These are phyloP conservation scores for Cocos nucifera DNA, from an alignment of 176 grass and related monocot species.

Conservation along the genomic window DNA sequence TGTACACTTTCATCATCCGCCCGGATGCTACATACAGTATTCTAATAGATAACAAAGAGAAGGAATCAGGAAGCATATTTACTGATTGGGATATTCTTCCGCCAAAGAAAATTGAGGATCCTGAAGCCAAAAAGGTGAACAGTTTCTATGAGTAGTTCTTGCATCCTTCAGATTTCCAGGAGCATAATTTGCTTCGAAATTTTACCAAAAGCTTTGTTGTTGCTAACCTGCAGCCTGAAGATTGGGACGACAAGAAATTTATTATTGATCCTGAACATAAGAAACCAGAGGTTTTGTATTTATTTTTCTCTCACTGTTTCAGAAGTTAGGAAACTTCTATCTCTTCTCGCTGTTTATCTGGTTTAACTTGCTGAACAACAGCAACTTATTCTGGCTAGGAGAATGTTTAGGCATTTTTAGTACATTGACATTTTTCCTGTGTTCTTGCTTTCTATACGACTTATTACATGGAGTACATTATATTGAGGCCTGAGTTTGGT, in stretches of 20 bases:
- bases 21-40: conserved; percentile 81
- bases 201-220: neutral
- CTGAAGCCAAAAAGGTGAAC: conserved; percentile 69
- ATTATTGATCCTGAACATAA: conserved; percentile 59
- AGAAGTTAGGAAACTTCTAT: no score
- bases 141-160: neutral
- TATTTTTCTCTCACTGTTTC: no score
- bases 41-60: conserved; percentile 75
- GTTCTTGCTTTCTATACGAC: no score
- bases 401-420: no score
- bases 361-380: no score
- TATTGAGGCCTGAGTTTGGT: no score
- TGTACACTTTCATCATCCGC: conserved; percentile 74
- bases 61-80: conserved; percentile 74
- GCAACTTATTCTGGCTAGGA: no score
- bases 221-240: conserved; percentile 41
- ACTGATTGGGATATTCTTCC: conserved; percentile 90
- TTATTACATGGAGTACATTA: no score
- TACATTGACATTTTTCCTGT: no score
- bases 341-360: no score
- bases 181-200: neutral
- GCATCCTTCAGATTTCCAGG: neutral
- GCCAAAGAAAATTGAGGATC: conserved; percentile 60
- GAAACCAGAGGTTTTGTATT: conserved; percentile 49
- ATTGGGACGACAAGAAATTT: conserved; percentile 61